These are phyloP conservation scores for Capronia coronata DNA, from an alignment of 2,329 filamentous ascomycete genomes.

Conservation along the genomic window DNA sequence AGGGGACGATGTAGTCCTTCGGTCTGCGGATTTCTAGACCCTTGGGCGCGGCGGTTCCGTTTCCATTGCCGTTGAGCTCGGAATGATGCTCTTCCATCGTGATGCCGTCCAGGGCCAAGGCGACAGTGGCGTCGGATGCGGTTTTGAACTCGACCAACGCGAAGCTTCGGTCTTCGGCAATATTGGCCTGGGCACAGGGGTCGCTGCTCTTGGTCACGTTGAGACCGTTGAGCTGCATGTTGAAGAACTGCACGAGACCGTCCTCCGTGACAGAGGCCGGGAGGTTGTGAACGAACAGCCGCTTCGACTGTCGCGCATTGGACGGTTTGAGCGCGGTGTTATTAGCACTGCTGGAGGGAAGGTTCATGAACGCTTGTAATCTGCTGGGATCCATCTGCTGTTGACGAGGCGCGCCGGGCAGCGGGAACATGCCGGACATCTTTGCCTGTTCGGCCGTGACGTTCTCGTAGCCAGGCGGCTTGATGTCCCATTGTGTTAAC, in stretches of 20 bases:
- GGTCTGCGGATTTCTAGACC: slow-evolving; percentile 72
- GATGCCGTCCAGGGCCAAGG: slow-evolving; percentile 81
- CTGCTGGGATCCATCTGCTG: slow-evolving; percentile 92
- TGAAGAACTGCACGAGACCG: slow-evolving; percentile 76
- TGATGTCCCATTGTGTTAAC: slow-evolving; percentile 98
- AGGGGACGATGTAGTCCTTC: slow-evolving; percentile 94
- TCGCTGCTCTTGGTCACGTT: slow-evolving; percentile 81
- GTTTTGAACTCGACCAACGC: slow-evolving; percentile 88
- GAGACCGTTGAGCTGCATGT: slow-evolving; percentile 90
- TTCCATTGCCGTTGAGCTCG: slow-evolving; percentile 44
- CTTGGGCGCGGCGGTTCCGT: slow-evolving; percentile 48
- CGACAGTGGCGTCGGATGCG: slow-evolving; percentile 80
- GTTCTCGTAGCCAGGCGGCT: slow-evolving; percentile 95
- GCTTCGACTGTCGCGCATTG: slow-evolving; percentile 89
- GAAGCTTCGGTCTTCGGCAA: slow-evolving; percentile 72
- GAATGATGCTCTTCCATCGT: slow-evolving; percentile 67
- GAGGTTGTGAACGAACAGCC: slow-evolving; percentile 80
- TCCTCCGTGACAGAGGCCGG: slow-evolving; percentile 69
- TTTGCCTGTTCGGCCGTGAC: slow-evolving; percentile 98
- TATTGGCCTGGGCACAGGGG: slow-evolving; percentile 75
- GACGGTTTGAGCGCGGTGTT: slow-evolving; percentile 67
- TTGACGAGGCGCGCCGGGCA: slow-evolving; percentile 89
- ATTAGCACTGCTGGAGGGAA: slow-evolving; percentile 60
- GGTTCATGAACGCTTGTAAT: slow-evolving; percentile 91
- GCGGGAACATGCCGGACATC: slow-evolving; percentile 95